These are phyloP conservation scores for Sporothrix variecibatus DNA, from an alignment of 2,329 filamentous ascomycete species.

Conservation along the genomic window DNA sequence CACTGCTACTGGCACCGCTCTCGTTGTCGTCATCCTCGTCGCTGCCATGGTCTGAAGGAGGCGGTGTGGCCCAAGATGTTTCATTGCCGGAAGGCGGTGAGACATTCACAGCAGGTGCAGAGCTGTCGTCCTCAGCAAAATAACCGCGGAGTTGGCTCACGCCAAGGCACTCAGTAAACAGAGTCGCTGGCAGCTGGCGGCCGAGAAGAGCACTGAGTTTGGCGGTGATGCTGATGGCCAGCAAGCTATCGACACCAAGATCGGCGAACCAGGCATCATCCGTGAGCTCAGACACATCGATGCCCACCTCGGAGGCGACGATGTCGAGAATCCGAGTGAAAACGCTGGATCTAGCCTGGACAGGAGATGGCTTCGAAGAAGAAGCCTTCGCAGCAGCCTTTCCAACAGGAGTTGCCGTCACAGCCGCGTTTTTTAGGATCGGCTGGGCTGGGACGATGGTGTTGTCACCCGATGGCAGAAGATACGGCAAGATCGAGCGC, in stretches of 20 bases:
- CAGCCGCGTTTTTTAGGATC: not conserved
- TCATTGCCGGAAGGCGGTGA: not conserved
- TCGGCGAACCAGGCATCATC: constrained; percentile 41
- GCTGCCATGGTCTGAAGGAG: not conserved
- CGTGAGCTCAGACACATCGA: constrained; percentile 51
- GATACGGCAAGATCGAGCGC: constrained; percentile 33
- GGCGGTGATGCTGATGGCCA: constrained; percentile 18
- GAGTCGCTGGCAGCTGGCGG: not conserved
- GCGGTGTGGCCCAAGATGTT: not conserved
- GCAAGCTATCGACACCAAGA: constrained; percentile 40
- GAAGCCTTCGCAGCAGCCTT: not conserved
- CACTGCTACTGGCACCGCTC: not conserved
- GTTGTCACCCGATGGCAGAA: not conserved
- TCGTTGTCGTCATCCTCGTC: not conserved
- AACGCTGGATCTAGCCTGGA: not conserved
- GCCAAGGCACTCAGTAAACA: constrained; percentile 8
- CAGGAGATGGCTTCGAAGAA: not conserved
- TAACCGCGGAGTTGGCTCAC: constrained; percentile 4
- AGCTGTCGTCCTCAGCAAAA: not conserved
- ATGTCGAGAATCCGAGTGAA: constrained; percentile 31
- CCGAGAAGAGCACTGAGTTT: constrained; percentile 1
- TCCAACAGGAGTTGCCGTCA: not conserved
- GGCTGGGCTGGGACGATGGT: not conserved
- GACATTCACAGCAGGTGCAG: not conserved
- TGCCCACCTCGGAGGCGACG: constrained; percentile 59